phyloP scores from a whole-genome alignment of 2,329 filamentous ascomycete genomes.

The Penicillium aurantiogriseum region DNA sequence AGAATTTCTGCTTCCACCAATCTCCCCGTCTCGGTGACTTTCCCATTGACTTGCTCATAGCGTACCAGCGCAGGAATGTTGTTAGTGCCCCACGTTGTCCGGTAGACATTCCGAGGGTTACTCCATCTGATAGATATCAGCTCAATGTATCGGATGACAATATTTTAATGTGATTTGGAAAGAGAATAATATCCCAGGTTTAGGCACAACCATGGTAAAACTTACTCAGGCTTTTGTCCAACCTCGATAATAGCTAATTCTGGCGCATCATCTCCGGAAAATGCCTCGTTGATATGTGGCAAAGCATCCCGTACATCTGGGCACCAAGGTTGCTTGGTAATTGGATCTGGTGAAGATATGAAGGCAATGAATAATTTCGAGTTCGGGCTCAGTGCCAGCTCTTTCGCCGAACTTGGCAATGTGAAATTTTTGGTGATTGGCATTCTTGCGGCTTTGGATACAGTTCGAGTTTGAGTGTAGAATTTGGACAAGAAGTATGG shows the following conservation, averaged over 20 bases:
- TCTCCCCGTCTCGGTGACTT: constrained; percentile 32
- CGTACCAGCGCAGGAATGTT: constrained; percentile 39
- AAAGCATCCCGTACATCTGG: constrained; percentile 42
- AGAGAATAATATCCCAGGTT: neutral
- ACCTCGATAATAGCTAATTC: constrained; percentile 35
- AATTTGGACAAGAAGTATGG: neutral
- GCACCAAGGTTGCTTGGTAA: constrained; percentile 41
- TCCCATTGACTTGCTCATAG: constrained; percentile 33
- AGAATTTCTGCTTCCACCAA: constrained; percentile 35
- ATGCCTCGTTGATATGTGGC: constrained; percentile 34
- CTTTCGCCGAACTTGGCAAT: constrained; percentile 18
- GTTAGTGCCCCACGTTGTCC: constrained; percentile 36
- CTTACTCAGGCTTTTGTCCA: constrained; percentile 37
- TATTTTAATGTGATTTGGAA: neutral
- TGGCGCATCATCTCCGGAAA: constrained; percentile 26
- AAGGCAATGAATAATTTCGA: constrained; percentile 39
- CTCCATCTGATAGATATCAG: constrained; percentile 33
- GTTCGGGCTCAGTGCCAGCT: constrained; percentile 13
- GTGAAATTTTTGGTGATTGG: constrained; percentile 27
- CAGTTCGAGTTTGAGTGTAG: neutral
- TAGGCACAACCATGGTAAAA: neutral
- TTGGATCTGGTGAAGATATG: constrained; percentile 36
- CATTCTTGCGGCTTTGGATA: constrained; percentile 20
- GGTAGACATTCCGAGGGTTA: constrained; percentile 33
- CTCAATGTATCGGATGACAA: neutral